These are phyloP conservation scores for Cylindrodendrum hubeiense DNA, from an alignment of 2,329 filamentous ascomycete species.

Conservation along the genomic window DNA sequence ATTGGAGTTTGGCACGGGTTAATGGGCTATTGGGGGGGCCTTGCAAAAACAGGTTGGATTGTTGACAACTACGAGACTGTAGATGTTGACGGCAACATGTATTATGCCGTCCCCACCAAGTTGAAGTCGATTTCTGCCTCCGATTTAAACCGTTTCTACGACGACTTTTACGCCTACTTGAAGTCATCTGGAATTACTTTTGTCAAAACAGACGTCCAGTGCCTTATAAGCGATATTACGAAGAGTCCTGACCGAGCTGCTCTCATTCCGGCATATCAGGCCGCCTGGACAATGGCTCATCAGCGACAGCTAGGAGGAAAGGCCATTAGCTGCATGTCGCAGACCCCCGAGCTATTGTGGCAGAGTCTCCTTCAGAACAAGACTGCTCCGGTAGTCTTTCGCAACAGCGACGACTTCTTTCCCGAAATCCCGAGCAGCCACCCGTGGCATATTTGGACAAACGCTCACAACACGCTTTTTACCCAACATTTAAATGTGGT, in stretches of 20 bases:
- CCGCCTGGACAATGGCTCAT: slow-evolving; percentile 82
- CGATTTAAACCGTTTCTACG: slow-evolving; percentile 80
- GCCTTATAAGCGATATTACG: slow-evolving; percentile 79
- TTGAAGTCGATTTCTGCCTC: slow-evolving; percentile 71
- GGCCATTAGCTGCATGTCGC: slow-evolving; percentile 90
- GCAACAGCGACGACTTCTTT: slow-evolving; percentile 90
- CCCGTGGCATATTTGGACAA: slow-evolving; percentile 89
- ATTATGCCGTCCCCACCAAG: slow-evolving; percentile 24
- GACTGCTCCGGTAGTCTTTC: slow-evolving; percentile 76
- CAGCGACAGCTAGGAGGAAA: slow-evolving; percentile 79
- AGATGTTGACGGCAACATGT: slow-evolving; percentile 59
- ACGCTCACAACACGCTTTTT: slow-evolving; percentile 84
- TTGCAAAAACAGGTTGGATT: slow-evolving; percentile 77
- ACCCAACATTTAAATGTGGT: slow-evolving; percentile 85
- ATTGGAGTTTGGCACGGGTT: slow-evolving; percentile 92
- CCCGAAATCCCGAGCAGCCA: slow-evolving; percentile 81
- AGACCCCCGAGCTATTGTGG: slow-evolving; percentile 83
- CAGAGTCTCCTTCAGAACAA: slow-evolving; percentile 82
- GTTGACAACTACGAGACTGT: slow-evolving; percentile 79
- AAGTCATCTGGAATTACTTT: slow-evolving; percentile 77
- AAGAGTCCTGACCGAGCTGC: slow-evolving; percentile 74
- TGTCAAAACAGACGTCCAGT: slow-evolving; percentile 90
- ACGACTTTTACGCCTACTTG: slow-evolving; percentile 88
- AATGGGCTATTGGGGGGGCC: slow-evolving; percentile 85
- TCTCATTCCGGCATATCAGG: slow-evolving; percentile 79